phyloP scores from a whole-genome alignment of 2,329 filamentous ascomycete species.

The Penicillium sclerotiorum region DNA sequence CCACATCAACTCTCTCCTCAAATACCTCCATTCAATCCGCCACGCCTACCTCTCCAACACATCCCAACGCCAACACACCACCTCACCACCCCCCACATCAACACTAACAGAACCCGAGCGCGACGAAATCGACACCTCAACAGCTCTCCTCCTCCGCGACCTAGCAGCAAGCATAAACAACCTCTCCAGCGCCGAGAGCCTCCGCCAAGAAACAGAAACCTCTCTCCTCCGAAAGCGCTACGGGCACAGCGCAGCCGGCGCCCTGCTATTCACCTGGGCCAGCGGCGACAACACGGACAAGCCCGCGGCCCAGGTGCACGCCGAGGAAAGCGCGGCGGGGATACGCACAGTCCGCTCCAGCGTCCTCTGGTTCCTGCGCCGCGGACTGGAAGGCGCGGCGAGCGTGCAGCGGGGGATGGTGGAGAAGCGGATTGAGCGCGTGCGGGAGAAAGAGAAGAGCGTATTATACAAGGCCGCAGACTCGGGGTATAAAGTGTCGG shows the following conservation, averaged over 20 bases:
- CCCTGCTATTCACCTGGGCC: slow-evolving; percentile 58
- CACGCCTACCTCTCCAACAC: slow-evolving; percentile 88
- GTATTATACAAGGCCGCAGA: slow-evolving; percentile 68
- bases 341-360: slow-evolving; percentile 74
- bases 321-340: slow-evolving; percentile 70
- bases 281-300: slow-evolving; percentile 55
- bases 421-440: slow-evolving; percentile 79
- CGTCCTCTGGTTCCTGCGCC: slow-evolving; percentile 79
- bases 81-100: slow-evolving; percentile 41
- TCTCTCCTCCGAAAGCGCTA: slow-evolving; percentile 75
- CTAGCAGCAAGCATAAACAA: slow-evolving; percentile 79
- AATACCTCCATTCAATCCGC: slow-evolving; percentile 79
- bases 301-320: slow-evolving; percentile 67
- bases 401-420: slow-evolving; percentile 88
- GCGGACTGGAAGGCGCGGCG: slow-evolving; percentile 74
- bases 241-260: slow-evolving; percentile 50
- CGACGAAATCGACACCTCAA: slow-evolving; percentile 83
- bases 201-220: slow-evolving; percentile 75
- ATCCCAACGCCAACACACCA: slow-evolving; percentile 56
- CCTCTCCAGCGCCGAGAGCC: slow-evolving; percentile 78
- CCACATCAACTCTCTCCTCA: slow-evolving; percentile 78
- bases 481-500: slow-evolving; percentile 11
- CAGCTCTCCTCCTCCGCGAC: slow-evolving; percentile 81
- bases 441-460: slow-evolving; percentile 87
- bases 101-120: slow-evolving; percentile 76